phyloP scores from a whole-genome alignment of 192 early-diverging fungal species.

The Coemansia umbellata region DNA sequence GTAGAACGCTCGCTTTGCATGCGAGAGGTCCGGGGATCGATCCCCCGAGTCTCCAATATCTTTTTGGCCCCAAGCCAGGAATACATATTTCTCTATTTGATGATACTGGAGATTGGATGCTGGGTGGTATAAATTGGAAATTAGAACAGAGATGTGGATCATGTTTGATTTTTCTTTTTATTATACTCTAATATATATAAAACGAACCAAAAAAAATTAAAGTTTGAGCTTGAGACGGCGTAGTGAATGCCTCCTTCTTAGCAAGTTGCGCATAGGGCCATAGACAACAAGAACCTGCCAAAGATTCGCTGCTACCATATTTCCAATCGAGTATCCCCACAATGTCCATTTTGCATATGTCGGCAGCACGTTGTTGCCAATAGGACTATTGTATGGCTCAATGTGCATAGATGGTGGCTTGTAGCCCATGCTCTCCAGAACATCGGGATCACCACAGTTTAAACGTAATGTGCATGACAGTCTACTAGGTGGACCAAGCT shows the following conservation, averaged over 20 bases:
- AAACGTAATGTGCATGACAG: slow-evolving; percentile 60
- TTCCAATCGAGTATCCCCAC: slow-evolving; percentile 52
- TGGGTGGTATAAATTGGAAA: neutral
- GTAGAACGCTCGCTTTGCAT: slow-evolving; percentile 16
- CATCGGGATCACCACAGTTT: slow-evolving; percentile 62
- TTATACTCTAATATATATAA: neutral
- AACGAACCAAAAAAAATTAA: slow-evolving; percentile 33
- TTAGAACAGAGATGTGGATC: neutral
- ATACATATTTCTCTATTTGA: too few species aligned
- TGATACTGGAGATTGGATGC: neutral
- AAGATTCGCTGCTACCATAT: slow-evolving; percentile 21
- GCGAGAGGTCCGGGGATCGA: slow-evolving; percentile 15
- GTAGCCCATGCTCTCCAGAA: slow-evolving; percentile 25
- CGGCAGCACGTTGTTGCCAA: slow-evolving; percentile 64
- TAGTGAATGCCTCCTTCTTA: slow-evolving; percentile 26
- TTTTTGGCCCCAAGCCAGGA: too few species aligned
- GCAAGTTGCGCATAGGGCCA: slow-evolving; percentile 40
- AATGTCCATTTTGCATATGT: slow-evolving; percentile 54
- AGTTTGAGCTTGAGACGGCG: slow-evolving; percentile 44
- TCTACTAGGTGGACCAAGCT: slow-evolving; percentile 60
- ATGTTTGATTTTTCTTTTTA: neutral
- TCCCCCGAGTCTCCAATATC: slow-evolving; percentile 6
- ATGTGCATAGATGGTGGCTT: slow-evolving; percentile 32
- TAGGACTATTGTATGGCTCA: slow-evolving; percentile 53
- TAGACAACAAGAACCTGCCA: slow-evolving; percentile 52